Base-by-base conservation (phyloP, 768 basidiomycete species). In the Lentinula detonsa region DNA sequence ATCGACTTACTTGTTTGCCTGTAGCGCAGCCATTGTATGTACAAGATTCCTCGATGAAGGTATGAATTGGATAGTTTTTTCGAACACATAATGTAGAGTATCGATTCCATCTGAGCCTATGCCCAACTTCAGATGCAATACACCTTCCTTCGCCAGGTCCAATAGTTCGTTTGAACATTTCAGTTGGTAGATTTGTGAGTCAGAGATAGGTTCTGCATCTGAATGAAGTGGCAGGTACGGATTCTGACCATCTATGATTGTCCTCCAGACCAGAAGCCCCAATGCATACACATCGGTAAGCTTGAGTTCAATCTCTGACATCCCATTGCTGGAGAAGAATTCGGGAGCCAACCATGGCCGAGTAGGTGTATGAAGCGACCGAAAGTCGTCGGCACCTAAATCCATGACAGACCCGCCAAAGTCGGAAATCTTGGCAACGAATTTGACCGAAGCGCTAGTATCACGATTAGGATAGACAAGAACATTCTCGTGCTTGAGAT, bases 401-500 rank as follows among this genome's bases (percentile, higher is more conserved):
- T 63, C 58, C 62, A 63, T 63, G 16, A 55, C 58, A 39, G 52
- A 54, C 16, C 62, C 62, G 16, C 62, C 58, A 60, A 63, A 63
- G 21, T 63, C 62, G 11, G 52, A 51, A 34, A 63, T 15, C 33
- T 63, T 63, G 37, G 62, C 62, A 13, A 55, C 59, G 35, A 60
- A 60, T 21, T 37, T 33, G 33, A 59, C 48, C 9, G 31, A 42
- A 2, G 62, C 57, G 39, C 18, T 33, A 21, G 43, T 11, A n/a
- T n/a, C 51, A 33, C 45, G 53, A 57, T 63, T 63, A 9, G 52
- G 54, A 49, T 55, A 63, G 50, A 63, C 37, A 5, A 63, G 58
- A 4, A 64, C 63, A 16, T 64, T 64, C n/a, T 64, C 60, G 42
- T 60, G 63, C 56, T 64, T 64, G 48, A 64, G 60, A 48, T 64